phyloP scores from a whole-genome alignment of 2,329 filamentous ascomycete species.

The Fonsecaea monophora region DNA sequence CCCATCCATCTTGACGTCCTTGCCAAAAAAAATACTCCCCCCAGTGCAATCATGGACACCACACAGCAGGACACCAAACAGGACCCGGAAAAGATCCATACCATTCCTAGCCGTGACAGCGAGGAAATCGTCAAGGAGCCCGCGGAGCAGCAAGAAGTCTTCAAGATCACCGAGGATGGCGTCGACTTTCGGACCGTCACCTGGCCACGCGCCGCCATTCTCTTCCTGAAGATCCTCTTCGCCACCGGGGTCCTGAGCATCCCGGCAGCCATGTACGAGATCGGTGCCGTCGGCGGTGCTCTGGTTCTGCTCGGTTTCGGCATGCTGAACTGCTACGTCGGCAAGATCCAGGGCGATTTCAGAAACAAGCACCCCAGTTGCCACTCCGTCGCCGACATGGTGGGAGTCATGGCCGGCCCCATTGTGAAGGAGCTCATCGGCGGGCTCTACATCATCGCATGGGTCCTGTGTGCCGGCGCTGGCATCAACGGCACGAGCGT shows the following conservation, averaged over 20 bases:
- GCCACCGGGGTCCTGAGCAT: slow-evolving; percentile 59
- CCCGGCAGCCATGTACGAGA: slow-evolving; percentile 55
- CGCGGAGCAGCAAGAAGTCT: slow-evolving; percentile 52
- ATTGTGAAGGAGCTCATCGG: slow-evolving; percentile 62
- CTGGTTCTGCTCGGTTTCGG: slow-evolving; percentile 58
- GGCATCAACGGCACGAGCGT: slow-evolving; percentile 53
- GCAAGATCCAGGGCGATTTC: slow-evolving; percentile 60
- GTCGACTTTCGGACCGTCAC: slow-evolving; percentile 62
- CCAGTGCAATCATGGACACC: background rate
- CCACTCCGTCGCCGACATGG: slow-evolving; percentile 65
- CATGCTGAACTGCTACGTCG: slow-evolving; percentile 51
- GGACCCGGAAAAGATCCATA: background rate
- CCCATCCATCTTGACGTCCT: background rate
- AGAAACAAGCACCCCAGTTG: slow-evolving; percentile 56
- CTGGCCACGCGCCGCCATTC: slow-evolving; percentile 60
- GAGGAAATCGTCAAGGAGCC: background rate
- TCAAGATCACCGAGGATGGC: slow-evolving; percentile 55
- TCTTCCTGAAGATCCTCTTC: slow-evolving; percentile 58
- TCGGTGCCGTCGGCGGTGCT: slow-evolving; percentile 57
- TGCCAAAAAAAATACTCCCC: background rate
- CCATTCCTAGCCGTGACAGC: background rate
- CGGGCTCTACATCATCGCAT: slow-evolving; percentile 62
- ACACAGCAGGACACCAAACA: background rate
- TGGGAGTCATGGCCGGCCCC: slow-evolving; percentile 60
- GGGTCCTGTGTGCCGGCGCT: slow-evolving; percentile 49